Base-by-base conservation (phyloP, 148 eudicot species). In the Rhododendron mucronatum region DNA sequence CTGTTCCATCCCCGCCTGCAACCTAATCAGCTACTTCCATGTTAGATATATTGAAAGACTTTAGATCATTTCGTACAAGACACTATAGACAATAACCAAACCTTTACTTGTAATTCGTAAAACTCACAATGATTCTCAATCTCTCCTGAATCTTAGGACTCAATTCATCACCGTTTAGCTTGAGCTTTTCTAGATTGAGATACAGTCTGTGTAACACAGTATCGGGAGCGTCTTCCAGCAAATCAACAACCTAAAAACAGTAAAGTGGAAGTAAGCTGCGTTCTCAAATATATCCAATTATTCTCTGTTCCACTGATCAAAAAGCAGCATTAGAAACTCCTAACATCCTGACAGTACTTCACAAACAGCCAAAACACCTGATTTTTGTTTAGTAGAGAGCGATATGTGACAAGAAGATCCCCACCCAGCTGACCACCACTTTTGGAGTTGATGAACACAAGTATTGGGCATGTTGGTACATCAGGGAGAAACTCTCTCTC, bases 341-440 rank as follows among this genome's bases (percentile, higher is more conserved):
- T 30, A 35, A 45, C 48, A 82, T 59, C 18, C 10, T 37, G 51
- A 86, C 81, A 65, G 35, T 74, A n/a, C 53, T 44, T 55, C 23
- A 26, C 18, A 28, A 7, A 30, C 12, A 26, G 33, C 53, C 75
- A 30, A 50, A 76, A 73, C 23, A 95, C 99, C 99, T 96, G 99
- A 28, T 94, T 90, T 75, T 88, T 23, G 80, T 95, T 95, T 12
- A 95, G 92, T 75, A 97, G 89, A 82, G 92, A 87, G 35, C 95
- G 94, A 73, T 94, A 97, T 57, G 98, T 94, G 78, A 89, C 80
- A 61, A 97, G 96, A 88, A 96, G 98, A 84, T 92, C 89, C 80
- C 98, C 98, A 81, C 99, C 99, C 44, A 97, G 91, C 89, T 97
- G 99, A 48, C 99, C 99, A n/a, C 99, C 99, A 90, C 99, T 97